Evolutionary conservation across 176 grass and related monocot genomes (phyloP), one percentile per base, ranked within the genome.

Genomic region (Oryza glumipatula): DNA sequence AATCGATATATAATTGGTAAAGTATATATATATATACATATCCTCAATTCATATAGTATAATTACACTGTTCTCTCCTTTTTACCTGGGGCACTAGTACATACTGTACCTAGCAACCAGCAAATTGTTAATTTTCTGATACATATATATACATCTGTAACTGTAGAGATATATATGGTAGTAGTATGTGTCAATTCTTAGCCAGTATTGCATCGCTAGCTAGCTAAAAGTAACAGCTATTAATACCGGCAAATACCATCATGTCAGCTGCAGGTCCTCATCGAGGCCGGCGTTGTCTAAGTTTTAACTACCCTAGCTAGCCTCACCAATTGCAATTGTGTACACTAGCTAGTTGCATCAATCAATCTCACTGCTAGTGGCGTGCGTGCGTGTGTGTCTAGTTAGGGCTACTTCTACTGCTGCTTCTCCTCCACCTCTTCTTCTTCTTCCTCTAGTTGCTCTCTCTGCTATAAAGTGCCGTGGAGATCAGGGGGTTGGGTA

Each of bases 351-450:
- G 70, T 87, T 87, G 89, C 89, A 79, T 51, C 80, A 47, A 76
- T 87, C 80, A 87, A 64, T 74, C 85, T 87, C 84, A 76, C 67
- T 86, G 24, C 72, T 63, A 63, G 80, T 82, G 80, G 72, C 67
- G 88, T 77, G 88, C 82, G 67, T 84, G 72, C 67, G 88, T 77
- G 88, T 86, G 67, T 84, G 83, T 82, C 9, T 80, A 84, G 87
- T 60, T 90, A 86, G 77, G 78, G 81, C 84, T 35, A 35, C 33
- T 83, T 38, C 48, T 33, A 35, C 71, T 82, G 67, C 83, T 61
- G 44, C 79, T 78, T 13, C 51, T 79, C n/a, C 67, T 68, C 85
- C 26, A 70, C 70, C 51, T 73, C 30, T 54, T 68, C 85, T 24
- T 70, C 70, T 35, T 54, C 64, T 28, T 68, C 1, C 45, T 43